Base-by-base conservation (phyloP, 2,329 filamentous ascomycete species). In the Sporothrix luriei region DNA sequence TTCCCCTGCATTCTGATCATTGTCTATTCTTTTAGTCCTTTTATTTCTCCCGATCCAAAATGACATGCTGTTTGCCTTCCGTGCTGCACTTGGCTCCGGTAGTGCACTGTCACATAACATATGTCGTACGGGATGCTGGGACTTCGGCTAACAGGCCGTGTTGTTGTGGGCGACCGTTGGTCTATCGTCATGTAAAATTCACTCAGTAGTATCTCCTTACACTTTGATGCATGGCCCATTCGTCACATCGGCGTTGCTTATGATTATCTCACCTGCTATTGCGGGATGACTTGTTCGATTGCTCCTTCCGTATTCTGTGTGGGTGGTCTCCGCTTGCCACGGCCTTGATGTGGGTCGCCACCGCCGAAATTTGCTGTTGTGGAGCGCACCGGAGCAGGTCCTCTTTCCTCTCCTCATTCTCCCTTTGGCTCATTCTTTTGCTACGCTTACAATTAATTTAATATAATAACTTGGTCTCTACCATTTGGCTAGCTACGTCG, bases 311-410 rank as follows among this genome's bases (percentile, higher is more conserved):
- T 46, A 24, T 26, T 49, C 5, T 43, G 26, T 66, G 4, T 64
- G n/a, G 40, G 14, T 46, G 40, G 59, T 2, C n/a, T 55, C 49
- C 64, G 64, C 49, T 55, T 26, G 64, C 64, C 33, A 55, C 64
- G 64, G 49, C 64, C 64, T 65, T 67, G 64, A 43, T 55, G 64
- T 67, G 33, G 64, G 51, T 55, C 64, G 29, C 64, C 64, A 67
- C 64, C 52, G 33, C 49, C 64, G 46, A 66, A 54, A 26, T 33
- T 59, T 40, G 29, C 54, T 52, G 29, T 26, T 59, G 19, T 19
- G 55, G 19, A 24, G 21, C 49, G 33, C 49, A 46, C 48, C 48
- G 65, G 43, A 38, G 48, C 14, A 65, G 21, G 24, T 33, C 16
- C 38, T 2, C 48, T 54, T 48, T 38, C 33, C 33, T 33, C 33